Evolutionary conservation across 257 asterid species (phyloP), one percentile per base, ranked within the genome.

Genomic region (Rubia yunnanensis): DNA sequence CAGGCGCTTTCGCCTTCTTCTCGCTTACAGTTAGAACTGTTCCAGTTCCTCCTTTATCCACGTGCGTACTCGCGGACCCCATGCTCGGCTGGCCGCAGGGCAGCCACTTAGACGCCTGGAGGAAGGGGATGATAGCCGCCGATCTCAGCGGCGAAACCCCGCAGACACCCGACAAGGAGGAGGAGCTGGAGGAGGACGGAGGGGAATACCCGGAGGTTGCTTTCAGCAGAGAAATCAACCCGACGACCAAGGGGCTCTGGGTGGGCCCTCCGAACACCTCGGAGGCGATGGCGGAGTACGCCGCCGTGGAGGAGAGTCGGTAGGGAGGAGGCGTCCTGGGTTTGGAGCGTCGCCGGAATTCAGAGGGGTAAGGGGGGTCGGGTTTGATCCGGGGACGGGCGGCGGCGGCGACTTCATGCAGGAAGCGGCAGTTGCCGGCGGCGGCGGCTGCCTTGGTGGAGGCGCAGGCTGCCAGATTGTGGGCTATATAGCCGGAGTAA

Each of bases 401-500:
- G 2, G 78, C 59, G 2, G 78, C 61, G 1, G 77, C 74, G 66
- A 77, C 83, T 23, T 87, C 97, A 62, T 87, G 77, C 56, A 89
- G 30, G 75, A 83, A 77, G 23, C 89, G 87, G 63, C 84, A 73
- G 50, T 63, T 28, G n/a, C 28, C 44, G n/a, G 78, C 83, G 22
- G 77, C 69, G 10, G 79, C 81, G 66, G 83, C 34, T 57, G 78
- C 80, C 52, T 80, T 74, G 6, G 83, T 55, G 59, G 83, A 53
- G 59, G 89, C 88, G 63, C 88, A 72, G 28, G 85, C 74, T 34
- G 83, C 81, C 46, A 89, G 48, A 71, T 78, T 83, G 53, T 89
- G 83, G 72, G 96, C 92, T 39, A 88, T 53, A 70, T 81, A 83
- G 77, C 94, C 96, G 74, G 97, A 87, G 82, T 77, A 90, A 48